Conservation (phyloP, 345 rosid genomes). For the Punica granatum region DNA sequence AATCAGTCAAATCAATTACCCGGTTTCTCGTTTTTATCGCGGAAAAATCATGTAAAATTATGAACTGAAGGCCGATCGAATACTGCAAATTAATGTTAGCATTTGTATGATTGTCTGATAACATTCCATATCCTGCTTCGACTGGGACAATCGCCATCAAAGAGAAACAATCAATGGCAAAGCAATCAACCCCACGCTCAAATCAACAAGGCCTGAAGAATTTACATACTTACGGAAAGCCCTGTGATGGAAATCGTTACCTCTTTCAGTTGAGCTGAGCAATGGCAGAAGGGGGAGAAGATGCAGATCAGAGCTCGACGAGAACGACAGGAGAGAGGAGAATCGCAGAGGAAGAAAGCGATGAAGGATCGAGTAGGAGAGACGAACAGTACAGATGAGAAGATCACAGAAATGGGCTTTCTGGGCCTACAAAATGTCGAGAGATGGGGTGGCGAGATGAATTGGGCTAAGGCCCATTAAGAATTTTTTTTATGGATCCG, state of each 20-base stretch:
- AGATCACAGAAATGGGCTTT: neutral
- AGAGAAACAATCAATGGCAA: neutral
- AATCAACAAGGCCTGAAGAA: neutral
- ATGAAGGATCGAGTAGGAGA: neutral
- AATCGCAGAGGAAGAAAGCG: neutral
- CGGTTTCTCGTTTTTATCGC: neutral
- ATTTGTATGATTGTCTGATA: no score
- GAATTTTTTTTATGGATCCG: no score
- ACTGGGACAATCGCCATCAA: neutral
- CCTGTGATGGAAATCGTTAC: neutral
- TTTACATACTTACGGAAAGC: neutral
- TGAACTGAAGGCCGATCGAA: neutral
- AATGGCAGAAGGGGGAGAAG: neutral
- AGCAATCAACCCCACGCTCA: neutral
- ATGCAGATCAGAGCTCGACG: neutral
- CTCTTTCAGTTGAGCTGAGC: constrained; percentile 1
- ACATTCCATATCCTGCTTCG: neutral
- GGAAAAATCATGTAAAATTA: neutral
- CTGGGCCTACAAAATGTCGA: neutral
- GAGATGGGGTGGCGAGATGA: neutral
- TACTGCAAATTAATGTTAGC: no score
- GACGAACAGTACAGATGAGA: neutral
- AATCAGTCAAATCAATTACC: neutral
- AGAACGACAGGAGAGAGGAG: neutral
- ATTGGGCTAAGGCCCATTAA: no score